Percentiles rank a stretch among this genome's conserved stretches.
Conservation (phyloP, 106 monocot species). For the Phalaenopsis aphrodite region DNA sequence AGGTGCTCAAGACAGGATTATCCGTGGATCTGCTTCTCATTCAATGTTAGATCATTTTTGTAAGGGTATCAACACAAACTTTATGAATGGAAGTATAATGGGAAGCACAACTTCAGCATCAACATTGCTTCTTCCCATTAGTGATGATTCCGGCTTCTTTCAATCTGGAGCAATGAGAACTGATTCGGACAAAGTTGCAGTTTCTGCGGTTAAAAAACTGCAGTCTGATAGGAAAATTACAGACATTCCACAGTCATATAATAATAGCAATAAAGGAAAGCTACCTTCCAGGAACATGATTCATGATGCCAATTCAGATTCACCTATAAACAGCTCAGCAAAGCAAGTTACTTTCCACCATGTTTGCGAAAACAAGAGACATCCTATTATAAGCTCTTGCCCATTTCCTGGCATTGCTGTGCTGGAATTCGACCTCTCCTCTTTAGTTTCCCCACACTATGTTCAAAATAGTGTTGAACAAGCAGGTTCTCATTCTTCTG, state of each 20-base stretch:
- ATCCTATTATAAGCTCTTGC: slow-evolving; percentile 66
- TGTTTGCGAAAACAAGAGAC: slow-evolving; percentile 21
- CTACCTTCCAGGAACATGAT: slow-evolving; percentile 11
- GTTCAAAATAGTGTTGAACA: slow-evolving; percentile 16
- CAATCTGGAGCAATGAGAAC: slow-evolving; percentile 12
- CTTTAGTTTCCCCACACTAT: slow-evolving; percentile 31
- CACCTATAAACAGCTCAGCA: slow-evolving; percentile 18
- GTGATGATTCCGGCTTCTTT: slow-evolving; percentile 38
- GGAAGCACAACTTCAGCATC: slow-evolving; percentile 73
- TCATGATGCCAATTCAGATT: slow-evolving; percentile 27
- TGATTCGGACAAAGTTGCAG: slow-evolving; percentile 14
- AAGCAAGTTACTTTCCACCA: slow-evolving; percentile 12
- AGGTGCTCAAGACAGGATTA: slow-evolving; percentile 72
- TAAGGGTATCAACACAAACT: slow-evolving; percentile 41
- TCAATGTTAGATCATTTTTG: slow-evolving; percentile 91
- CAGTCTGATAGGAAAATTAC: slow-evolving; percentile 15
- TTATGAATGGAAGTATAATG: slow-evolving; percentile 39
- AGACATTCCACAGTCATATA: slow-evolving; percentile 12
- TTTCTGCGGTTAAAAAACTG: neutral
- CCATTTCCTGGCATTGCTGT: slow-evolving; percentile 73
- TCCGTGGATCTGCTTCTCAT: slow-evolving; percentile 62
- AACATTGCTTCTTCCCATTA: slow-evolving; percentile 47
- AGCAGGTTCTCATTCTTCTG: slow-evolving; percentile 9
- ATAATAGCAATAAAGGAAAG: slow-evolving; percentile 25
- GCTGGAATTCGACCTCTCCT: slow-evolving; percentile 75